These are phyloP conservation scores for Penicillium sp. DNA, from an alignment of 2,329 filamentous ascomycete species.

Conservation along the genomic window DNA sequence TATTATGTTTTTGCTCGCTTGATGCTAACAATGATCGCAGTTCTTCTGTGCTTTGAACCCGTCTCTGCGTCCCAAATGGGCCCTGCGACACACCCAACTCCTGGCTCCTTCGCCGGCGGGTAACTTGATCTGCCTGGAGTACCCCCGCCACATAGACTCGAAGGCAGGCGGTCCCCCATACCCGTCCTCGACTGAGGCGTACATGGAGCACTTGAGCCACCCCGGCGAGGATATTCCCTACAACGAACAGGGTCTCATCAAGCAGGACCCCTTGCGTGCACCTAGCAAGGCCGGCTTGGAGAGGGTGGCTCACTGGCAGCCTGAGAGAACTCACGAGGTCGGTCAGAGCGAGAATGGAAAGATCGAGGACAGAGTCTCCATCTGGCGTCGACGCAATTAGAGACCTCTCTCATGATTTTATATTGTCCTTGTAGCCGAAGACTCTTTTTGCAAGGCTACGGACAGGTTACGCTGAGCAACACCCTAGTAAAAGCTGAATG, in stretches of 20 bases:
- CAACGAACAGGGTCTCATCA: conserved; percentile 57
- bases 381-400: conserved; percentile 46
- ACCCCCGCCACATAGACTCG: conserved; percentile 72
- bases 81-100: conserved; percentile 58
- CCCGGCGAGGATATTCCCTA: conserved; percentile 72
- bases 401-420: background rate
- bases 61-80: conserved; percentile 61
- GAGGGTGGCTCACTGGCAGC: conserved; percentile 59
- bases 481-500: background rate
- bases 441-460: background rate
- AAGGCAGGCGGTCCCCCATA: conserved; percentile 72
- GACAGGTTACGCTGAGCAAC: background rate
- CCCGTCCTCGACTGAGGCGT: conserved; percentile 69
- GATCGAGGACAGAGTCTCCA: conserved; percentile 47
- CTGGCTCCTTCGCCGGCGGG: conserved; percentile 54
- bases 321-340: conserved; percentile 59
- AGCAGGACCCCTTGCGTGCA: conserved; percentile 52
- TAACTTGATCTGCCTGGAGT: conserved; percentile 71
- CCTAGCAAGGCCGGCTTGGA: conserved; percentile 45
- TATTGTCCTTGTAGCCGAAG: background rate
- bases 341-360: conserved; percentile 52
- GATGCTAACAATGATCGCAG: conserved; percentile 39
- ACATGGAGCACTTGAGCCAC: conserved; percentile 70
- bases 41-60: conserved; percentile 66
- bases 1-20: background rate